These are phyloP conservation scores for Cadophora luteo-olivacea DNA, from an alignment of 2,329 filamentous ascomycete genomes.

Conservation along the genomic window DNA sequence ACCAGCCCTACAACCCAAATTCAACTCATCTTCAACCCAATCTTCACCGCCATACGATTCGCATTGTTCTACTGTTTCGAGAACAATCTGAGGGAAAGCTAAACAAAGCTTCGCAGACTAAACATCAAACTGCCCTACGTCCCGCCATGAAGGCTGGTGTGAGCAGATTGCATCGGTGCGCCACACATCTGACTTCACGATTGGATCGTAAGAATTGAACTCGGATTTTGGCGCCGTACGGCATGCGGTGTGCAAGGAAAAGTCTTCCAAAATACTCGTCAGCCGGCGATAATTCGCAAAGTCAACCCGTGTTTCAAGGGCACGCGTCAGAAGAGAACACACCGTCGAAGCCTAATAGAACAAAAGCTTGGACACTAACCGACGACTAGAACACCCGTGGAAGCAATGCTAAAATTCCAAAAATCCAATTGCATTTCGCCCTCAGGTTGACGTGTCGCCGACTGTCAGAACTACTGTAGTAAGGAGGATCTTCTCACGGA, in stretches of 20 bases:
- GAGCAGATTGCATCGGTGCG: slow-evolving; percentile 1
- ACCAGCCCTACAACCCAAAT: background rate
- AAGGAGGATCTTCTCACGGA: background rate
- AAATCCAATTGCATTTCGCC: background rate
- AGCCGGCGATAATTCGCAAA: background rate
- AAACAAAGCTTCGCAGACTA: slow-evolving; percentile 3
- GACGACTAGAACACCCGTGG: slow-evolving; percentile 2
- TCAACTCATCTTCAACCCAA: background rate
- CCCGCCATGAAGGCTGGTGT: background rate
- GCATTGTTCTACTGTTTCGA: slow-evolving; percentile 16
- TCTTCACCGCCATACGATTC: slow-evolving; percentile 4
- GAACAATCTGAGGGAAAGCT: slow-evolving; percentile 11
- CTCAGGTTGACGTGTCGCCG: background rate
- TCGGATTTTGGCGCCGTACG: background rate
- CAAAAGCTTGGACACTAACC: background rate
- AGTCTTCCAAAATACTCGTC: background rate
- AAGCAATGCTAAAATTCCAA: background rate
- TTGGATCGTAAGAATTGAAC: background rate
- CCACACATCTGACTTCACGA: slow-evolving; percentile 3
- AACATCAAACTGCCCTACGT: slow-evolving; percentile 10
- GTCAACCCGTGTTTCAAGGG: background rate
- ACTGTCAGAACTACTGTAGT: background rate
- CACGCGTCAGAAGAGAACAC: slow-evolving; percentile 6
- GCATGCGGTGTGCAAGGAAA: slow-evolving; percentile 1
- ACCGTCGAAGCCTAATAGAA: slow-evolving; percentile 13